A percentile compares a stretch with the other conserved stretches of the same genome.
Evolutionary conservation across 208 protist species (phyloP).

Genomic region (Tritrichomonas musculus): DNA sequence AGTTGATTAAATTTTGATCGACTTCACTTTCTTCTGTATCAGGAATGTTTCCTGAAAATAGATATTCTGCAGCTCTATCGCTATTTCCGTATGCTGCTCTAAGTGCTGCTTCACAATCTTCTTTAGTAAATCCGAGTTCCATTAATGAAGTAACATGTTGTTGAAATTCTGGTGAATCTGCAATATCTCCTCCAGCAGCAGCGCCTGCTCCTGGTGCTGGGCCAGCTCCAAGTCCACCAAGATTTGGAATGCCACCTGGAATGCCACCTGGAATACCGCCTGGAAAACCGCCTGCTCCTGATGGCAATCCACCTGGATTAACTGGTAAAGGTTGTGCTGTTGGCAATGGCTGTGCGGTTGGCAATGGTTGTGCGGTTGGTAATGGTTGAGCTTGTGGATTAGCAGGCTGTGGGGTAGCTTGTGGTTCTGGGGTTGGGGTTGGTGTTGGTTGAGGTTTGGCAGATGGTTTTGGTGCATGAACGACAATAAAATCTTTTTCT

Average conservation of each 20-base stretch:
- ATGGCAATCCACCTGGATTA: too few species aligned
- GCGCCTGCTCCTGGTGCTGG: not conserved
- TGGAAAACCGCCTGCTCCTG: too few species aligned
- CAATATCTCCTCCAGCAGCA: not conserved
- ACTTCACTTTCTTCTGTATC: not conserved
- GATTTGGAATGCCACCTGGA: too few species aligned
- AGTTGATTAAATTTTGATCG: not conserved
- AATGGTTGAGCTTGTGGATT: not conserved
- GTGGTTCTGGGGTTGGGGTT: not conserved
- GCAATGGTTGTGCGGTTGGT: not conserved
- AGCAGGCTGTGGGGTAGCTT: not conserved
- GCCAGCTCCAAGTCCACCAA: too few species aligned
- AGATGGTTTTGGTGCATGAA: not conserved
- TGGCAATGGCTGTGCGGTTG: not conserved
- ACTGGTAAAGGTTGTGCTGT: not conserved
- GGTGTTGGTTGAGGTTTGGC: not conserved
- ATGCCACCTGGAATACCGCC: too few species aligned
- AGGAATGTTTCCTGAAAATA: not conserved
- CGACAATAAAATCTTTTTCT: not conserved
- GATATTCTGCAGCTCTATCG: not conserved
- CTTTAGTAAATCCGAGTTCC: not conserved
- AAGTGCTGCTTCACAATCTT: not conserved
- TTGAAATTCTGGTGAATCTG: not conserved
- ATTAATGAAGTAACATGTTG: not conserved
- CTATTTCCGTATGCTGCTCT: not conserved